Evolutionary conservation across 78 protist genomes (phyloP).

Genomic region (Trichosphaerium sp.): DNA sequence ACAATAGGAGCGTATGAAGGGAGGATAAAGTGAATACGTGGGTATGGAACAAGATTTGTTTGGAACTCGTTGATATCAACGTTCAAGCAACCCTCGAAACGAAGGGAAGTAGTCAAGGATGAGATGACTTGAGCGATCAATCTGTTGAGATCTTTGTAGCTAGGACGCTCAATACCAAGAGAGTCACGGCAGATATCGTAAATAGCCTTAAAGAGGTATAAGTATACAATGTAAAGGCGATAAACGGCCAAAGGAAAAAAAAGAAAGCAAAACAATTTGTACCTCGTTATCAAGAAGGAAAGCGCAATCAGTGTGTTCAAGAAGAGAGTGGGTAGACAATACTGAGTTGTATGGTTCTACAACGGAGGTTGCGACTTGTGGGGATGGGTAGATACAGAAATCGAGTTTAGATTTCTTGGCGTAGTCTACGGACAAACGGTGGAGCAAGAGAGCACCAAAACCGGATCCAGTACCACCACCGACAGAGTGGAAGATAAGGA

Average conservation of each 20-base stretch:
- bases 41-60: constrained; percentile 95
- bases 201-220: too few relatives aligned
- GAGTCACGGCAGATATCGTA: constrained; percentile 95
- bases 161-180: constrained; percentile 92
- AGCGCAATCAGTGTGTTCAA: constrained; percentile 95
- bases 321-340: constrained; percentile 86
- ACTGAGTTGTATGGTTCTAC: constrained; percentile 99
- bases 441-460: constrained; percentile 88
- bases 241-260: too few relatives aligned
- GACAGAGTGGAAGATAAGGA: constrained; percentile 87
- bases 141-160: constrained; percentile 97
- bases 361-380: constrained; percentile 92
- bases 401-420: constrained; percentile 97
- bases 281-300: constrained; percentile 61
- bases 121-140: constrained; percentile 92
- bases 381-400: constrained; percentile 90
- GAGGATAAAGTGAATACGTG: constrained; percentile 91
- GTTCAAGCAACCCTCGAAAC: constrained; percentile 96
- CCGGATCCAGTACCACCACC: constrained; percentile 99
- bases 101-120: constrained; percentile 94
- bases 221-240: constrained; percentile 69
- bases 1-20: constrained; percentile 94
- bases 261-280: too few relatives aligned
- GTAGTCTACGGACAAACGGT: constrained; percentile 94
- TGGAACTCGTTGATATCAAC: constrained; percentile 98